Evolutionary conservation across 2,329 filamentous ascomycete genomes (phyloP).

Genomic region (Drechslerella dactyloides): DNA sequence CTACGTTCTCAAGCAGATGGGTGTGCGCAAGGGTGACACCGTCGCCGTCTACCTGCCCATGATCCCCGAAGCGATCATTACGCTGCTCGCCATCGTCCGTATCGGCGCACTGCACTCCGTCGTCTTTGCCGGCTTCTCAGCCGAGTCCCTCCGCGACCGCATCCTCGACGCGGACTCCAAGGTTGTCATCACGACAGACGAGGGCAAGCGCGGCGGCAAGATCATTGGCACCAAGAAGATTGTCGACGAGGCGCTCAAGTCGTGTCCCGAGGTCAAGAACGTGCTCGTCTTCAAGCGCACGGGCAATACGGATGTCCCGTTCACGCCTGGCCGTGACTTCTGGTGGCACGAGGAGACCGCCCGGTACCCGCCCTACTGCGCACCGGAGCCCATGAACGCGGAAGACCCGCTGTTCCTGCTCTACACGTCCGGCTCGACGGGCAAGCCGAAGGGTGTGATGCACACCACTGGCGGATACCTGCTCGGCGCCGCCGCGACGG

Average conservation of each 20-base stretch:
- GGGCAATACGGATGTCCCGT: constrained; percentile 81
- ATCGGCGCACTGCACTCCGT: constrained; percentile 97
- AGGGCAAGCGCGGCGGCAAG: constrained; percentile 97
- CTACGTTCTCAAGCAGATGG: constrained; percentile 90
- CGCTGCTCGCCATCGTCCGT: constrained; percentile 86
- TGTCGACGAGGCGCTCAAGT: constrained; percentile 94
- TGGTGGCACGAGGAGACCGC: constrained; percentile 99
- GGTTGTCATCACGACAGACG: constrained; percentile 95
- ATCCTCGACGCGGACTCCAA: constrained; percentile 88
- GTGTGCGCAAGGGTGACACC: constrained; percentile 94
- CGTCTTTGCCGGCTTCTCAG: constrained; percentile 96
- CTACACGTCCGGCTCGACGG: constrained; percentile 96
- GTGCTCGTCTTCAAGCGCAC: constrained; percentile 95
- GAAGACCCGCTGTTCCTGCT: constrained; percentile 97
- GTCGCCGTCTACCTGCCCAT: constrained; percentile 97
- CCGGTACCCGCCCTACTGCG: constrained; percentile 92
- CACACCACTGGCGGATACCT: constrained; percentile 96
- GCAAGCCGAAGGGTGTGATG: constrained; percentile 98
- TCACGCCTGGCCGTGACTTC: constrained; percentile 83
- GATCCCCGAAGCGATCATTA: constrained; percentile 93
- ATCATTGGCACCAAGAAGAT: constrained; percentile 98
- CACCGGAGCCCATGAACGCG: constrained; percentile 85
- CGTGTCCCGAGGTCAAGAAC: constrained; percentile 85
- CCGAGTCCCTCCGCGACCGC: constrained; percentile 92
- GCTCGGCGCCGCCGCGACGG: constrained; percentile 88